Evolutionary conservation across 352 stramenopile species (phyloP), one percentile per base, ranked within the genome.

Genomic region (Phytophthora nicotianae): DNA sequence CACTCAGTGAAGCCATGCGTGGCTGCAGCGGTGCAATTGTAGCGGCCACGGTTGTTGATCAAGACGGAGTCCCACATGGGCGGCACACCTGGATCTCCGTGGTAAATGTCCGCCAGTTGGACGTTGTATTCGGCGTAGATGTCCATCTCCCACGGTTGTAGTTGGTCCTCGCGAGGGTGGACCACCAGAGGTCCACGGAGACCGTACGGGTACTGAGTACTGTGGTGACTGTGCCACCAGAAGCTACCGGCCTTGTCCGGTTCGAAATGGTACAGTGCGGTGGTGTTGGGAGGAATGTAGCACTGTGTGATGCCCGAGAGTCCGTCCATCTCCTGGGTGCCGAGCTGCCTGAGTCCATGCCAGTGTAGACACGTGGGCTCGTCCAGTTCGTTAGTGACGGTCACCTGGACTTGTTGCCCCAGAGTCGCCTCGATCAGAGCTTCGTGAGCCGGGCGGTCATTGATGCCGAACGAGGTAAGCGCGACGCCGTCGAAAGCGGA

Each of bases 301-400:
- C 70, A 78, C 40, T 78, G 70, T 2, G 70, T 72, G 56, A 78
- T 46, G 26, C 51, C 49, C 1, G 70, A 72, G 1, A 50, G 7
- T 11, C 70, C 70, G 35, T 78, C 70, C 65, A 71, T 74, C 49
- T 70, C 64, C 23, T 62, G 45, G 10, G 65, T 77, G 17, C 65
- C 66, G 3, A 67, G 54, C 9, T 77, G 59, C 35, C 57, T 56
- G 10, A 78, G 46, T 13, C 70, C 70, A 17, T 77, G 70, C 70
- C 70, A 77, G 32, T 74, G 70, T 9, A 74, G 26, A 42, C 61
- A 66, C 20, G 62, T 66, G 19, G 54, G 26, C 10, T 62, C 50
- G 0, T 23, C 27, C 13, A 74, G 50, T 20, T 70, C 60, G 35
- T 70, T 74, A 9, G 50, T 62, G 8, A 70, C 56, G 0, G 14